phyloP scores from a whole-genome alignment of 805 yeast species.

The Candida ortonii region DNA sequence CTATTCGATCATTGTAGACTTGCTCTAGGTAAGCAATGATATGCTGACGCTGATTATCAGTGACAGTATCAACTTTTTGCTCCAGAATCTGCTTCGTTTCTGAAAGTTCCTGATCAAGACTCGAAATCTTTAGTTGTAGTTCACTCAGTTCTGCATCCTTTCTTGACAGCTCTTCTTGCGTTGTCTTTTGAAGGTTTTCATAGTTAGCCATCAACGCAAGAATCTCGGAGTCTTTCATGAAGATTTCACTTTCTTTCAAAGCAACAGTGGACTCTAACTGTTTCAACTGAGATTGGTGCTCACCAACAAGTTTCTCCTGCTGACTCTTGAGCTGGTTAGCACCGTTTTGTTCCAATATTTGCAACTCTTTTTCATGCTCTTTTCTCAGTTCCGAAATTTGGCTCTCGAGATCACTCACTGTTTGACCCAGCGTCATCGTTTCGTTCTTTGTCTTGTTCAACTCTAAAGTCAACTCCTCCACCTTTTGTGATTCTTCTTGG shows the following conservation, averaged over 20 bases:
- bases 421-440: slow-evolving; percentile 2
- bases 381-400: slow-evolving; percentile 4
- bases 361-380: slow-evolving; percentile 6
- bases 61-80: too few relatives aligned
- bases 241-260: slow-evolving; percentile 2
- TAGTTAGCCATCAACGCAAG: slow-evolving; percentile 6
- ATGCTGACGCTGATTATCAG: too few relatives aligned
- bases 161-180: neutral
- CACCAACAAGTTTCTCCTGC: too few relatives aligned
- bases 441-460: slow-evolving; percentile 8
- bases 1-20: too few relatives aligned
- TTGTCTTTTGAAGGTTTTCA: slow-evolving; percentile 2
- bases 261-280: slow-evolving; percentile 1
- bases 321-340: slow-evolving; percentile 1
- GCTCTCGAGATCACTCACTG: slow-evolving; percentile 8
- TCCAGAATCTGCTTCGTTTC: too few relatives aligned
- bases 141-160: slow-evolving; percentile 1
- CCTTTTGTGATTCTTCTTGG: slow-evolving; percentile 7
- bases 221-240: slow-evolving; percentile 10
- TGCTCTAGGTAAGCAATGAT: too few relatives aligned
- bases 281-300: slow-evolving; percentile 4
- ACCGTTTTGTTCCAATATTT: slow-evolving; percentile 1
- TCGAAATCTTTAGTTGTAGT: neutral
- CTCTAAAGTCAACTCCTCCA: slow-evolving; percentile 3
- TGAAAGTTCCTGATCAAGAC: too few relatives aligned